phyloP scores from a whole-genome alignment of 805 yeast species.

The Candida tallmaniae region DNA sequence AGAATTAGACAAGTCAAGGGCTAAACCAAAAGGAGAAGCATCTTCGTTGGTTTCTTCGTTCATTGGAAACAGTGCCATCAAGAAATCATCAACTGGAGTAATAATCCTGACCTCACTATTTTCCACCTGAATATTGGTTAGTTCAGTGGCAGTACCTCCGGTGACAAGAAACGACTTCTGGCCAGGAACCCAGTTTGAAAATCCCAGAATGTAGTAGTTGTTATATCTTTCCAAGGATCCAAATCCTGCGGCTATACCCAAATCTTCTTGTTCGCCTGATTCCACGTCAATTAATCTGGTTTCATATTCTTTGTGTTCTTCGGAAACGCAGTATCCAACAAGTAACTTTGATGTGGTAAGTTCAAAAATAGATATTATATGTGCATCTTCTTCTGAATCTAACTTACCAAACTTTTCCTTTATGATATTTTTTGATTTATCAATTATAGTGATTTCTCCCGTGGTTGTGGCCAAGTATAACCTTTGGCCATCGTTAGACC shows the following conservation, averaged over 20 bases:
- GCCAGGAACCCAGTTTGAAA: conserved; percentile 38
- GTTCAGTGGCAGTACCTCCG: conserved; percentile 62
- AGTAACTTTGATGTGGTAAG: conserved; percentile 1
- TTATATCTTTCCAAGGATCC: conserved; percentile 46
- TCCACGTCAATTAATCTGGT: conserved; percentile 16
- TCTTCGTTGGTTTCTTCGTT: conserved; percentile 63
- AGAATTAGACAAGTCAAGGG: conserved; percentile 50
- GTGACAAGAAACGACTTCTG: conserved; percentile 40
- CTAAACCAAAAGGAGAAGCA: conserved; percentile 66
- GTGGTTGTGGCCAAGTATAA: conserved; percentile 11
- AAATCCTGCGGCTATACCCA: conserved; percentile 50
- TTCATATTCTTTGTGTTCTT: conserved; percentile 16
- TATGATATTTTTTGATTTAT: background rate
- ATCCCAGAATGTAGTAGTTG: conserved; percentile 37
- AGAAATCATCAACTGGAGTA: conserved; percentile 59
- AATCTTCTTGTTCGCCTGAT: conserved; percentile 27
- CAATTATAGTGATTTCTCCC: conserved; percentile 1
- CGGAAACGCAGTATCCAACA: conserved; percentile 7
- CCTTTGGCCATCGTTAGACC: conserved; percentile 16
- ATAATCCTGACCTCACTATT: conserved; percentile 17
- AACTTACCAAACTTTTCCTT: background rate
- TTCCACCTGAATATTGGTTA: conserved; percentile 11
- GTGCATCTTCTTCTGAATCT: background rate
- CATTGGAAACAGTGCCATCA: conserved; percentile 71
- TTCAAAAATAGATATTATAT: conserved; percentile 2